Base-by-base conservation (phyloP, 2,329 filamentous ascomycete species). In the Penicillium italicum region DNA sequence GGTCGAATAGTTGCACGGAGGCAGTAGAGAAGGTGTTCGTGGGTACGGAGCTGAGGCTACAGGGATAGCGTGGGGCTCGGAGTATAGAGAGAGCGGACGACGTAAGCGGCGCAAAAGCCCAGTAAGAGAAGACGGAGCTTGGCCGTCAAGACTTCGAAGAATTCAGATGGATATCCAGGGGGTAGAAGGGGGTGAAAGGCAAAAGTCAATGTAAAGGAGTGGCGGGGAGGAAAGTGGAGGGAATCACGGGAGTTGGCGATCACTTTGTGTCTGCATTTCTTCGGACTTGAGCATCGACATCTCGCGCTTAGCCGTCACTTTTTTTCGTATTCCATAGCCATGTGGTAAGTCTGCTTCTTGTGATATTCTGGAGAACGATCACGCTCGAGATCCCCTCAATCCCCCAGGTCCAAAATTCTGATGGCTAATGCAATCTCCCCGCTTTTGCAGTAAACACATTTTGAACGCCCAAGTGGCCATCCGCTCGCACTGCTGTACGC, bases 381-480 rank as follows among this genome's bases (percentile, higher is more conserved):
- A 34, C 38, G 12, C 33, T 48, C 24, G 11, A 43, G 30, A 30
- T 40, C 10, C 18, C 9, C 36, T 33, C 28, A 40, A 14, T 36
- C 12, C 24, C 20, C 24, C 24, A 24, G 11, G 20, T 12, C 11
- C 18, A 41, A 37, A 50, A 44, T 37, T 47, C 31, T 6, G 28
- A 20, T 43, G 50, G 42, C 63, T 65, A 62, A 62, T 44, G 34
- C 26, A 34, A 42, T 43, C 34, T 51, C 50, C 55, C 56, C 40
- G 49, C 40, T 47, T 47, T 36, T 44, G 22, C 66, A 97, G 94
- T 82, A 97, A 97, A 83, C 94, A 99, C 80, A 82, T 99, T 70
- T 86, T 99, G 74, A 99, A 99, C 81, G 94, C 93, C 61, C 94
- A 99, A 78, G 94, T 99, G 69, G 81, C 93, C 55, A 95, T 99